Base-by-base conservation (phyloP, 768 basidiomycete species). In the Kwoniella dejecticola region DNA sequence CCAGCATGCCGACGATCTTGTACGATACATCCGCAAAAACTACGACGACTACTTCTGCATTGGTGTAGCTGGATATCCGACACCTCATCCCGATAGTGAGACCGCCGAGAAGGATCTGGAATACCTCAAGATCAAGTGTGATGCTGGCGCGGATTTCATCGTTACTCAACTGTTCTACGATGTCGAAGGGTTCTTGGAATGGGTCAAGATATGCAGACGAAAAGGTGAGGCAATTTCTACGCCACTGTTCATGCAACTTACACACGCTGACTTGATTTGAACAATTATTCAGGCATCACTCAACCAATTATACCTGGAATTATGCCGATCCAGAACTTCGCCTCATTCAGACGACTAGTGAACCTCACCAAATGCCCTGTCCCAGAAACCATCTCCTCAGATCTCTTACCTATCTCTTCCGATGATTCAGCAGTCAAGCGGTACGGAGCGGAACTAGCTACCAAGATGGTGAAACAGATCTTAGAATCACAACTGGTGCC, bases 91-190 rank as follows among this genome's bases (percentile, higher is more conserved):
- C 7, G 79, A 79, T 56, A 79, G 53, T 77, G 80, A 41, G 84
- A 89, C 70, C 80, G 41, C 62, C 5, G 74, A 74, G 63, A 63
- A 59, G 31, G 79, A 80, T 56, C 59, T 98, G 17, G 81, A 83
- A 1, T 82, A 86, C 69, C 82, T 99, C 57, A 90, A 89, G 77
- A 83, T 83, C 44, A 99, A 98, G 77, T 87, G 96, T 38, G 88
- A 95, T 69, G 92, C 90, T 0, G 96, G 96, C 15, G 95, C 95
- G 1, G 90, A 97, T 71, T 98, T 91, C 76, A 90, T 99, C 62
- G 82, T 98, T 52, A 98, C 96, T 0, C 96, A 99, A 71, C 82
- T 98, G 5, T 99, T 99, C 79, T 99, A 98, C 80, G 95, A 99
- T 74, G 85, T 89, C n/a, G 87, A 92, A 49, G 83, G 84, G 15